A percentile compares a stretch with the other conserved stretches of the same genome.
Conservation (phyloP, 441 rosid species). For the Arabidopsis hybrid region DNA sequence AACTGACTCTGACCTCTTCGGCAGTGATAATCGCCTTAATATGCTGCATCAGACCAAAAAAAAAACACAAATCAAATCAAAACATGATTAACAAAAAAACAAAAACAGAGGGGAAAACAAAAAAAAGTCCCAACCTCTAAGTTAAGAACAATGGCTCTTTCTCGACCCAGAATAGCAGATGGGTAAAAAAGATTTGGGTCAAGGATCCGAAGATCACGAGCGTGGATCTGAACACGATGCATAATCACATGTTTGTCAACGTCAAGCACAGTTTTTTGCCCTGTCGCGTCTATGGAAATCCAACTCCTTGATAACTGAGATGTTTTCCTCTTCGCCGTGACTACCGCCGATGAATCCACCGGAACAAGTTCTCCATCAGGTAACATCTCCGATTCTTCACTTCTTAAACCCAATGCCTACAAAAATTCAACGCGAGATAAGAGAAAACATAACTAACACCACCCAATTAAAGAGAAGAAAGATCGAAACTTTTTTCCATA, state of each 20-base stretch:
- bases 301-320: conserved; percentile 80
- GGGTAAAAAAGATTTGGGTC: conserved; percentile 91
- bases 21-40: conserved; percentile 71
- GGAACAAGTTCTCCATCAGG: conserved; percentile 32
- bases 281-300: conserved; percentile 74
- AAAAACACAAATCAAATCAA: background rate
- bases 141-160: conserved; percentile 89
- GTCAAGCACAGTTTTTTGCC: conserved; percentile 74
- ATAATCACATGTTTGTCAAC: conserved; percentile 86
- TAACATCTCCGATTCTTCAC: conserved; percentile 26
- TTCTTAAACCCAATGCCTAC: background rate
- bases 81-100: background rate
- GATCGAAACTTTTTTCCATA: background rate
- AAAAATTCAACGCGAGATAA: background rate
- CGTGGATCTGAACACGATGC: conserved; percentile 89
- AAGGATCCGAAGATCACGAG: conserved; percentile 85
- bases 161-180: conserved; percentile 88
- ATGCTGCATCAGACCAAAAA: conserved; percentile 47
- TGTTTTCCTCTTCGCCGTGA: conserved; percentile 55
- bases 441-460: background rate
- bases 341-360: conserved; percentile 63
- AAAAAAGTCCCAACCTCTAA: conserved; percentile 50
- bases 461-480: background rate
- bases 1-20: conserved; percentile 66
- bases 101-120: conserved; percentile 5